Evolutionary conservation across 306 rosid genomes (phyloP).

Genomic region (Casuarina cunninghamiana): DNA sequence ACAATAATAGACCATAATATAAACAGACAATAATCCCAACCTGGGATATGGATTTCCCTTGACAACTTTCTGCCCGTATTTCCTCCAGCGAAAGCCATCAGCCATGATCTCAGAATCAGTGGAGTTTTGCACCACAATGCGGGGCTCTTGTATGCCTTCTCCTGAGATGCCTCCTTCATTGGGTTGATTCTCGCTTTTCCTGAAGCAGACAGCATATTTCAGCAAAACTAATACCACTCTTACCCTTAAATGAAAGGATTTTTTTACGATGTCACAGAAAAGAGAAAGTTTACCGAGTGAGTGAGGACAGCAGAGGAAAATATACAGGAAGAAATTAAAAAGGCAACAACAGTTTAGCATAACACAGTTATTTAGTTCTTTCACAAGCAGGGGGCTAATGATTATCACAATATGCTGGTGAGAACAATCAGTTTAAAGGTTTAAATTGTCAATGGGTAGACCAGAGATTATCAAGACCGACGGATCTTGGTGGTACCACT

Average conservation of each 20-base stretch:
- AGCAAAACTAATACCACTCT: conserved; percentile 12
- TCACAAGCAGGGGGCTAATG: background rate
- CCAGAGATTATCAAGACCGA: background rate
- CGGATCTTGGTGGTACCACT: background rate
- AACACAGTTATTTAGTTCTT: background rate
- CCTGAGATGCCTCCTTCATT: conserved; percentile 55
- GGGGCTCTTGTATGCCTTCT: conserved; percentile 57
- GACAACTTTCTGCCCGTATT: conserved; percentile 96
- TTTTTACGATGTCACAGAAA: conserved; percentile 7
- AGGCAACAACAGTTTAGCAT: conserved; percentile 3
- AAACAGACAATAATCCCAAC: conserved; percentile 30
- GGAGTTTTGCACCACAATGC: conserved; percentile 58
- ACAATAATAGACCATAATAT: background rate
- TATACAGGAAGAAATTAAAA: background rate
- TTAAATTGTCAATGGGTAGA: no score
- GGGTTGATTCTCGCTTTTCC: conserved; percentile 63
- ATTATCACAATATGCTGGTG: background rate
- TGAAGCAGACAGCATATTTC: conserved; percentile 33
- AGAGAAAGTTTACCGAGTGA: background rate
- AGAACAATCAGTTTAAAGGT: no score
- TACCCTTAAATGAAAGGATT: background rate
- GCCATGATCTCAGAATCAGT: conserved; percentile 59
- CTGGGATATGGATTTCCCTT: conserved; percentile 92
- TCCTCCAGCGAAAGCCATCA: conserved; percentile 96
- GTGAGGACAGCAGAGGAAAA: background rate